Evolutionary conservation across 228 moss, liverwort and hornwort genomes (phyloP), one percentile per base, ranked within the genome.

Genomic region (Sphagnum magellanicum): DNA sequence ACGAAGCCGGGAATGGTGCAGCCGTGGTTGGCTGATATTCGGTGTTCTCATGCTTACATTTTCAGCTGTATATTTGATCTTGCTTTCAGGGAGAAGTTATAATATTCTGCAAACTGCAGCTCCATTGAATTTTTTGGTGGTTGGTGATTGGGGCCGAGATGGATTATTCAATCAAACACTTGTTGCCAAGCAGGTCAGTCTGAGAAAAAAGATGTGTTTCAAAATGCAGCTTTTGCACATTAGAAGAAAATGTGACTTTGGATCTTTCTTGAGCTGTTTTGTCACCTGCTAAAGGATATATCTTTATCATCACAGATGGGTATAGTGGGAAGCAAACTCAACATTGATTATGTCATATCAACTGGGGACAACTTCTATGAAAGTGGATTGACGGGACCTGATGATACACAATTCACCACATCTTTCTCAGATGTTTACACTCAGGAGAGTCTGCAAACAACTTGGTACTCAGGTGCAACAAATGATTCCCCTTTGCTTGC

Each of bases 141-240:
- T 97, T 8, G 93, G 97, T 12, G 97, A 97, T 75, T 97, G 97
- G 97, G 97, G 97, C 51, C 89, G 97, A 14, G 71, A 85, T 11
- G 97, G 97, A 6, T 52, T 49, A 0, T 87, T 81, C 76, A 97
- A 97, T 63, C 97, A 97, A 77, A 75, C 80, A 16, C 50, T 71
- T 51, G 88, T 97, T 48, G 93, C 93, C 5, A 13, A 68, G 3
- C 84, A 93, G 91, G 97, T 97, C 71, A 3, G 32, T 32, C 32
- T 32, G 32, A 32, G 3, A 32, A 32, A 32, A 32, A 32, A 32
- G 3, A 32, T 32, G 32, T 32, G 32, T 3, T 32, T 32, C 32
- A 32, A 32, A 32, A 1, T 32, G 32, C 32, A 32, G 32, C 32
- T 32, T 32, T 32, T 32, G 32, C 32, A 32, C 32, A 32, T 32